Percentiles rank a stretch among this genome's conserved stretches.
These are phyloP conservation scores for Debaryomycetaceae sp. DNA, from an alignment of 1,139 yeast species.

Conservation along the genomic window DNA sequence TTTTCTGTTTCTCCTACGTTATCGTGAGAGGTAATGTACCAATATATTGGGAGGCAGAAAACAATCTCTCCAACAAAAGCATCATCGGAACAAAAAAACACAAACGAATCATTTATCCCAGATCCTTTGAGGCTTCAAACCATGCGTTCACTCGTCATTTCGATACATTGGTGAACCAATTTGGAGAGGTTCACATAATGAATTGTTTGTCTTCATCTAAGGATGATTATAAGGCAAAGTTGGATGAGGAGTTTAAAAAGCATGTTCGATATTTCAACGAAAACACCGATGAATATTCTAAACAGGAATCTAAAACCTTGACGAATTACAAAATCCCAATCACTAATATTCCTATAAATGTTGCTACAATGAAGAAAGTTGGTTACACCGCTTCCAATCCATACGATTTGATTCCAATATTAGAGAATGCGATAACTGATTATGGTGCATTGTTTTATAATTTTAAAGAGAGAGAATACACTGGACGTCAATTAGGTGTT, in stretches of 20 bases:
- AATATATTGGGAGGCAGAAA: slow-evolving; percentile 57
- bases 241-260: slow-evolving; percentile 27
- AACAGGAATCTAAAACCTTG: slow-evolving; percentile 4
- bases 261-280: slow-evolving; percentile 29
- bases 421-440: slow-evolving; percentile 50
- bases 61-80: slow-evolving; percentile 34
- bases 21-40: slow-evolving; percentile 70
- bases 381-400: slow-evolving; percentile 39
- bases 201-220: slow-evolving; percentile 47
- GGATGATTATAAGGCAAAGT: slow-evolving; percentile 33
- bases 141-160: slow-evolving; percentile 64
- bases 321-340: slow-evolving; percentile 18
- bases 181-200: slow-evolving; percentile 60
- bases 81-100: slow-evolving; percentile 37
- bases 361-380: slow-evolving; percentile 30
- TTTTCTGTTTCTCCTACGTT: slow-evolving; percentile 54
- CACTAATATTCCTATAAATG: slow-evolving; percentile 33
- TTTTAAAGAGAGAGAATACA: slow-evolving; percentile 39
- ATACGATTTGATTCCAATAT: slow-evolving; percentile 32
- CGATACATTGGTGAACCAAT: slow-evolving; percentile 53
- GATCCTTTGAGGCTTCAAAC: slow-evolving; percentile 63
- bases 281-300: slow-evolving; percentile 8
- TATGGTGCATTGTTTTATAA: slow-evolving; percentile 68
- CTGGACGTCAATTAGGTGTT: slow-evolving; percentile 68
- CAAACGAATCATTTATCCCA: slow-evolving; percentile 50